These are phyloP conservation scores for Austroboletus niveus DNA, from an alignment of 1,284 basidiomycete species.

Conservation along the genomic window DNA sequence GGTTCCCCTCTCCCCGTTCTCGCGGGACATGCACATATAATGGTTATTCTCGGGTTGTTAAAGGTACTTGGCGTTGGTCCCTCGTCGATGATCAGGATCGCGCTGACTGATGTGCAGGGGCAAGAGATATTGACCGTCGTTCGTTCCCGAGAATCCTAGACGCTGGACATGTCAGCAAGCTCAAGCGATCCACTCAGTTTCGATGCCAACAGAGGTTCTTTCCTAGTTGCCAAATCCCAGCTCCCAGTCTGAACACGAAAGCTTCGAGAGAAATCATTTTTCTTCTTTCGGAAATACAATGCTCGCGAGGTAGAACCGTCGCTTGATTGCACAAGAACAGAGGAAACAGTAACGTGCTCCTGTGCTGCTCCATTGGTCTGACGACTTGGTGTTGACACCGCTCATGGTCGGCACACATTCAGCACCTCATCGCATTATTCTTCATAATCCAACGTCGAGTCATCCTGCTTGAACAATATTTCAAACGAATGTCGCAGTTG, in stretches of 20 bases:
- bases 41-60: slow-evolving; percentile 43
- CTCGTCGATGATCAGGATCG: too few relatives aligned
- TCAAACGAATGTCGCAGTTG: slow-evolving; percentile 44
- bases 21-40: slow-evolving; percentile 33
- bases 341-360: slow-evolving; percentile 31
- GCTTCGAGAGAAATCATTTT: slow-evolving; percentile 46
- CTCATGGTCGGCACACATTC: slow-evolving; percentile 29
- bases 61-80: slow-evolving; percentile 15
- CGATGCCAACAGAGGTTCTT: slow-evolving; percentile 18
- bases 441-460: slow-evolving; percentile 44
- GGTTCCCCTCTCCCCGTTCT: slow-evolving; percentile 14
- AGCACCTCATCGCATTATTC: slow-evolving; percentile 20
- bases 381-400: slow-evolving; percentile 44
- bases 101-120: too few relatives aligned
- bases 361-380: slow-evolving; percentile 27
- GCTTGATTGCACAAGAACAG: slow-evolving; percentile 38
- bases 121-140: slow-evolving; percentile 43
- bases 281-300: slow-evolving; percentile 30
- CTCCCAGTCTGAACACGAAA: slow-evolving; percentile 40
- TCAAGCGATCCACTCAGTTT: neutral
- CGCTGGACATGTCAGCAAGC: slow-evolving; percentile 10
- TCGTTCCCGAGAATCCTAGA: slow-evolving; percentile 58
- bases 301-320: slow-evolving; percentile 45
- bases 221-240: slow-evolving; percentile 51
- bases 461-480: slow-evolving; percentile 42